Conservation (phyloP, 257 asterid species). For the Fraxinus quadrangulata region DNA sequence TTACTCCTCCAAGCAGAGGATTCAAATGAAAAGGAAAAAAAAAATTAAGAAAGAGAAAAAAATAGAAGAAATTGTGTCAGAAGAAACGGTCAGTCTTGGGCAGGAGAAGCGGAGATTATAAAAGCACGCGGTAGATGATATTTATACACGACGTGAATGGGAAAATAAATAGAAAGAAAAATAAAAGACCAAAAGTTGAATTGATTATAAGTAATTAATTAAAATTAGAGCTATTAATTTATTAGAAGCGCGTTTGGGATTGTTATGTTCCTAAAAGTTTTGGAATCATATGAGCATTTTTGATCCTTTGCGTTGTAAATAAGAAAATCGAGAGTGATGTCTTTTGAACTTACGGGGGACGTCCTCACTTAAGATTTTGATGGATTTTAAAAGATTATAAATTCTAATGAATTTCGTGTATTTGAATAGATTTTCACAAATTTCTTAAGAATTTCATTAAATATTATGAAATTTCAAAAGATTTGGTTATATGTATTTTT, state of each 20-base stretch:
- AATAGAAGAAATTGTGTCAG: neutral
- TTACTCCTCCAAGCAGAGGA: neutral
- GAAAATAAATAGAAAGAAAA: neutral
- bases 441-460: too few species aligned
- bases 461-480: too few species aligned
- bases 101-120: slow-evolving; percentile 30
- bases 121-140: neutral
- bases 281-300: neutral
- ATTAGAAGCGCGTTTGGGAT: neutral
- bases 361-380: too few species aligned
- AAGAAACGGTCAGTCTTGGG: slow-evolving; percentile 33
- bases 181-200: neutral
- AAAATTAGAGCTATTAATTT: neutral
- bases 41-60: neutral
- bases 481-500: too few species aligned
- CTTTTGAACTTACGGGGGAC: neutral
- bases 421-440: too few species aligned
- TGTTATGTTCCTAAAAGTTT: neutral
- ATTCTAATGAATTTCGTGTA: too few species aligned
- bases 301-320: slow-evolving; percentile 3
- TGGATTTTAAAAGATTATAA: too few species aligned
- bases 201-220: neutral
- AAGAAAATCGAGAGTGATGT: neutral
- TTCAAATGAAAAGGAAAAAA: slow-evolving; percentile 3
- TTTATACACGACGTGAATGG: neutral